Conservation (phyloP, 306 rosid genomes). For the Cucurbita moschata region DNA sequence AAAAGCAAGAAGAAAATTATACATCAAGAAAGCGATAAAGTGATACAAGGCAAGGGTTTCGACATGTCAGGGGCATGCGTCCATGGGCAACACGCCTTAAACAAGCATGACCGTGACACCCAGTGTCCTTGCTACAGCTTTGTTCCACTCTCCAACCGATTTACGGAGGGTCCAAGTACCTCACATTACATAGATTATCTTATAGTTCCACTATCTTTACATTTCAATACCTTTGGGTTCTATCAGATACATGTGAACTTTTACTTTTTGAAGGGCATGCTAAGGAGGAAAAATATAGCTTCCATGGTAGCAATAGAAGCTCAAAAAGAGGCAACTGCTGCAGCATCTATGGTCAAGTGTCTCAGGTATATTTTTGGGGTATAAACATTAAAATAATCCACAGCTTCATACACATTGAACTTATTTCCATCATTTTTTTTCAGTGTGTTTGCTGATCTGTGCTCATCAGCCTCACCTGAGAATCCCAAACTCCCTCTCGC, state of each 20-base stretch:
- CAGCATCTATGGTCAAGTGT: conserved; percentile 58
- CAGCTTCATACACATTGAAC: not conserved
- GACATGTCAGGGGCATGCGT: too few relatives aligned
- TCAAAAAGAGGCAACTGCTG: conserved; percentile 66
- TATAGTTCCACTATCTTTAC: too few relatives aligned
- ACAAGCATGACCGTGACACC: too few relatives aligned
- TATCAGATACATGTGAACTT: not conserved
- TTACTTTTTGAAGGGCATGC: conserved; percentile 50
- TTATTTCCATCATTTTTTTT: conserved; percentile 4
- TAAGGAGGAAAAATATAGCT: conserved; percentile 72
- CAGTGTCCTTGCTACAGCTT: too few relatives aligned
- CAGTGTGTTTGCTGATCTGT: conserved; percentile 57
- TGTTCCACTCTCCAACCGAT: too few relatives aligned
- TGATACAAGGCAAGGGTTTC: too few relatives aligned
- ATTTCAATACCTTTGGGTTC: too few relatives aligned
- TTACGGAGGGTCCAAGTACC: too few relatives aligned
- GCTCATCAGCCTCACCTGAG: conserved; percentile 54
- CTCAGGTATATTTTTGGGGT: conserved; percentile 35
- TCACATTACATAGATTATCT: too few relatives aligned
- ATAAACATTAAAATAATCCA: not conserved
- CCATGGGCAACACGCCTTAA: too few relatives aligned
- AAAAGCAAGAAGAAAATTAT: too few relatives aligned
- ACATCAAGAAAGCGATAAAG: too few relatives aligned
- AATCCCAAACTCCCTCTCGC: conserved; percentile 54
- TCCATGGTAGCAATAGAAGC: conserved; percentile 68